Percentiles rank a stretch among this genome's conserved stretches.
These are phyloP conservation scores for Agapanthus africanus DNA, from an alignment of 106 monocot species.

Conservation along the genomic window DNA sequence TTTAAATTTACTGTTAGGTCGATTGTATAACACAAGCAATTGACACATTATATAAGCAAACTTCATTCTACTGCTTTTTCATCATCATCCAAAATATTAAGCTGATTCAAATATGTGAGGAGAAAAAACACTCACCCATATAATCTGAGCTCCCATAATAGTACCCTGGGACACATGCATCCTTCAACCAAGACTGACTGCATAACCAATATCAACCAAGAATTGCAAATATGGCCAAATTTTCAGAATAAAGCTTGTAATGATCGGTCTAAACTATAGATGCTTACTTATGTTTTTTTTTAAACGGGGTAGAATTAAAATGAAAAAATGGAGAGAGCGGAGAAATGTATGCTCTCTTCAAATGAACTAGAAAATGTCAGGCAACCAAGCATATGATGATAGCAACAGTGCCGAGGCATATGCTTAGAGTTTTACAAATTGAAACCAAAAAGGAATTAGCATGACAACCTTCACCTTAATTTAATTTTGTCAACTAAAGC, in stretches of 20 bases:
- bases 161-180: constrained; percentile 21
- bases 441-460: not conserved
- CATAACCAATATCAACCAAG: constrained; percentile 3
- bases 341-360: not conserved
- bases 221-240: constrained; percentile 1
- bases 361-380: not conserved
- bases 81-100: not conserved
- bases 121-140: constrained; percentile 38
- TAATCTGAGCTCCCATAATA: constrained; percentile 29
- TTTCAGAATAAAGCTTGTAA: not conserved
- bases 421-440: not conserved
- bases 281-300: not conserved
- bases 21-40: no score
- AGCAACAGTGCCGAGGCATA: not conserved
- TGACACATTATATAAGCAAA: not conserved
- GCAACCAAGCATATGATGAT: not conserved
- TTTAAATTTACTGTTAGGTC: no score
- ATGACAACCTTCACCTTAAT: constrained; percentile 34
- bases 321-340: not conserved
- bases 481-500: constrained; percentile 69
- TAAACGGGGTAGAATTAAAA: no score
- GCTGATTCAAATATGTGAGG: not conserved
- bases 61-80: no score
- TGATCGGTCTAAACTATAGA: not conserved
- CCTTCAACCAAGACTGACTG: constrained; percentile 37